Conservation (phyloP, 768 basidiomycete genomes). For the Tylopilus vinaceipallidus region DNA sequence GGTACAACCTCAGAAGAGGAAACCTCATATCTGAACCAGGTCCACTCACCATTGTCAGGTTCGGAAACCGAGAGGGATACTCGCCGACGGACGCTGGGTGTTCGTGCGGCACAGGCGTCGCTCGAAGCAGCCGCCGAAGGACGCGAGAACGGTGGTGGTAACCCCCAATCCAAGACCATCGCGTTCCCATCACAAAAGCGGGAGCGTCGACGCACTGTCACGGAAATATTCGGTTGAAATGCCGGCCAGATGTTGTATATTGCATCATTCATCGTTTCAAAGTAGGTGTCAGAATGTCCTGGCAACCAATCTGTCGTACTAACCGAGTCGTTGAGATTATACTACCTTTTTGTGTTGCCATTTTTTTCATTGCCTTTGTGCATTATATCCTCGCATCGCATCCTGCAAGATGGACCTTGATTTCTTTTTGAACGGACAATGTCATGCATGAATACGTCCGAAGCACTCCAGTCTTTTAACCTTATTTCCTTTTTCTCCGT, state of each 20-base stretch:
- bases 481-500: conserved; percentile 28
- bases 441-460: conserved; percentile 10
- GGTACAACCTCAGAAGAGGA: conserved; percentile 27
- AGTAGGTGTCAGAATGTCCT: conserved; percentile 15
- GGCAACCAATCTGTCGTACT: neutral
- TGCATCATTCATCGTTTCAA: conserved; percentile 12
- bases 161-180: conserved; percentile 39
- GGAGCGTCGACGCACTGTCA: conserved; percentile 49
- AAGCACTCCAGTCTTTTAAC: conserved; percentile 28
- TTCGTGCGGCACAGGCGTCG: conserved; percentile 46
- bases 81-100: conserved; percentile 38
- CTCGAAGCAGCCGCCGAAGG: conserved; percentile 36
- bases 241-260: conserved; percentile 6
- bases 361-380: conserved; percentile 11
- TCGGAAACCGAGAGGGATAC: conserved; percentile 51
- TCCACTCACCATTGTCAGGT: conserved; percentile 37
- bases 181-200: conserved; percentile 31
- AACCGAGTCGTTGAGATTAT: conserved; percentile 12
- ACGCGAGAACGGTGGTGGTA: conserved; percentile 27
- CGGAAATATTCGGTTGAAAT: conserved; percentile 43
- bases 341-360: conserved; percentile 10
- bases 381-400: conserved; percentile 28
- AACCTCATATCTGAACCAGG: conserved; percentile 17
- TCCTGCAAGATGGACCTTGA: conserved; percentile 12
- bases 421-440: conserved; percentile 16